Evolutionary conservation across 352 stramenopile species (phyloP), one percentile per base, ranked within the genome.

Genomic region (Phytophthora gonapodyides): DNA sequence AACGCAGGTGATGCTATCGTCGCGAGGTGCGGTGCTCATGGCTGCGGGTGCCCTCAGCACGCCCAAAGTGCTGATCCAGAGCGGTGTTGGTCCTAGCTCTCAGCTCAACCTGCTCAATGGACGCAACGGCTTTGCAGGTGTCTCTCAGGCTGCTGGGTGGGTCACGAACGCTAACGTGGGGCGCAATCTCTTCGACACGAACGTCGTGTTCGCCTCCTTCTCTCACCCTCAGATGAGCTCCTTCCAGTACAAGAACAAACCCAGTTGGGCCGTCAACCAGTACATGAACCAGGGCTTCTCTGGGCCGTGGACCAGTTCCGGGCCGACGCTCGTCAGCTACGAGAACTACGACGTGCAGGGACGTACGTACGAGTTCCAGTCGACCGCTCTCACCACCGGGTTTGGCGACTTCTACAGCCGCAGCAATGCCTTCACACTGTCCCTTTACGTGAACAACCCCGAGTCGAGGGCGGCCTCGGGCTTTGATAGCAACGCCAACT

Each of bases 61-160:
- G 5, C 86, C 89, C 10, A 90, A 95, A 48, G 70, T 97, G 9
- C 67, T 97, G 1, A 82, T 93, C 56, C 73, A 89, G 40, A 87
- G 67, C 49, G 88, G 85, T 17, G 78, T 97, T 46, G 88, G 87
- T 5, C 78, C 80, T 7, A 51, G 43, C 13, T 49, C 78, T 15
- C 76, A 91, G 49, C 68, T 96, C 3, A 59, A 37, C 4, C 19
- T 83, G 58, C 70, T 86, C 2, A 71, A 69, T 38, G 50, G 53
- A 30, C 52, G 38, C n/a, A 68, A 54, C 43, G 62, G 73, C n/a
- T 88, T 88, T 48, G 54, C 70, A 35, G 78, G 78, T 44, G 61
- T 88, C 37, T 64, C 65, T 16, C 44, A 67, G 24, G 30, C 52
- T 16, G 60, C 51, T 16, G 57, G 60, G 3, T 85, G 79, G 76